Percentiles rank a stretch among this genome's conserved stretches.
Evolutionary conservation across 345 rosid species (phyloP).

Genomic region (Ceriops tagal): DNA sequence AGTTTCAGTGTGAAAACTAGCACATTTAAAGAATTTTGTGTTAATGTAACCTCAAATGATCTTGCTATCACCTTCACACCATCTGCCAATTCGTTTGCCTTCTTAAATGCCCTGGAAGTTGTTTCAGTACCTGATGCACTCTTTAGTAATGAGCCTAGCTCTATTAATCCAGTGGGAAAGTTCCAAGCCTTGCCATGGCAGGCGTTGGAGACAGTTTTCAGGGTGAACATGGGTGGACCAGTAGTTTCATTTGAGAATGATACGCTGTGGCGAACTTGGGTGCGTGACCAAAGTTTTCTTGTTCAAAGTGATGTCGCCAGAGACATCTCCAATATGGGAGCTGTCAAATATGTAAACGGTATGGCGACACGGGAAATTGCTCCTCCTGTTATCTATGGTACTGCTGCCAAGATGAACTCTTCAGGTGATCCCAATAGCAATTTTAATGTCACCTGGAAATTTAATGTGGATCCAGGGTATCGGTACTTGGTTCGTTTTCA

Average conservation of each 20-base stretch:
- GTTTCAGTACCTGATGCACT: constrained; percentile 67
- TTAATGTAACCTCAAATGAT: constrained; percentile 41
- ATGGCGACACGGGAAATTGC: constrained; percentile 53
- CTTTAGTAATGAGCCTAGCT: constrained; percentile 34
- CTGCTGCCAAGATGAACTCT: constrained; percentile 52
- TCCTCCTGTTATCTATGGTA: constrained; percentile 68
- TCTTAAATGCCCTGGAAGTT: constrained; percentile 72
- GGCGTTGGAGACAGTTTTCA: constrained; percentile 68
- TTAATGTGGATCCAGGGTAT: constrained; percentile 50
- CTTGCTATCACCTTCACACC: constrained; percentile 67
- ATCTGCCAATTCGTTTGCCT: constrained; percentile 52
- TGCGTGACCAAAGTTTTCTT: constrained; percentile 51
- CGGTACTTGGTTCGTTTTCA: constrained; percentile 68
- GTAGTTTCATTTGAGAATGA: constrained; percentile 47
- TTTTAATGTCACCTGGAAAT: constrained; percentile 74
- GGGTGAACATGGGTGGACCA: constrained; percentile 93
- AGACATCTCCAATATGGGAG: constrained; percentile 37
- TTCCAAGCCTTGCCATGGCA: constrained; percentile 49
- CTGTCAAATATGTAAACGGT: constrained; percentile 49
- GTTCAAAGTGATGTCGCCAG: constrained; percentile 36
- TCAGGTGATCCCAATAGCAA: constrained; percentile 33
- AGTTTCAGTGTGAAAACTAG: constrained; percentile 35
- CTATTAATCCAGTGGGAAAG: constrained; percentile 22
- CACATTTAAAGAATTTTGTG: constrained; percentile 61
- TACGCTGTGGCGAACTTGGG: constrained; percentile 79